Evolutionary conservation across 2,329 filamentous ascomycete genomes (phyloP), one percentile per base, ranked within the genome.

Genomic region (Talaromyces pinophilus): DNA sequence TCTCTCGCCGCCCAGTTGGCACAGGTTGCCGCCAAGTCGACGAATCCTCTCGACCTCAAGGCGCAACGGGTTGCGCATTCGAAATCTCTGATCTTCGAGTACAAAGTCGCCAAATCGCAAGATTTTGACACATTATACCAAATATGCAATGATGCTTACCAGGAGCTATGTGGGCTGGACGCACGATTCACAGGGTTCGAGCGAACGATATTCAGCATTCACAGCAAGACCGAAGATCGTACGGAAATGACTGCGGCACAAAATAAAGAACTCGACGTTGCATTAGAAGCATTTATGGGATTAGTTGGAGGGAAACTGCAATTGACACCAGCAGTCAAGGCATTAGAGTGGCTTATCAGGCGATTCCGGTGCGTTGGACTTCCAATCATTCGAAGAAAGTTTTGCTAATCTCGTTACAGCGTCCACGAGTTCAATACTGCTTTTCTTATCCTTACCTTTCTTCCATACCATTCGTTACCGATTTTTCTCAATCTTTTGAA

Each of bases 41-140:
- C 93, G 72, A 90, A 93, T 76, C 90, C 94, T 72, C 87, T 98
- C 74, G 92, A 98, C 77, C 86, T 97, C 72, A 97, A 96, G 81
- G 92, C 93, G 74, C 93, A 97, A 82, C 94, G 93, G 80, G 88
- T 91, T 68, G 88, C 92, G 69, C 95, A 99, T 81, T 92, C 92
- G 70, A 94, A 97, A 79, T 99, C 95, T 63, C 83, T 99, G 68
- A 92, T 99, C 67, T 99, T 96, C 82, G 93, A 97, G 72, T 86
- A 91, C 67, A 88, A 89, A 75, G 85, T 94, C 72, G 95, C 95
- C 61, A 90, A 91, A 5, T 89, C 88, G 17, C 95, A 99, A 82
- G 95, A 90, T 74, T 97, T 94, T 78, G 92, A 97, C 75, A 91
- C 90, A 4, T 86, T 99, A 67, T 98, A 91, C 77, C 87, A 90